Conservation (phyloP, 495 filamentous ascomycete species). For the Penicillium diatomitis region DNA sequence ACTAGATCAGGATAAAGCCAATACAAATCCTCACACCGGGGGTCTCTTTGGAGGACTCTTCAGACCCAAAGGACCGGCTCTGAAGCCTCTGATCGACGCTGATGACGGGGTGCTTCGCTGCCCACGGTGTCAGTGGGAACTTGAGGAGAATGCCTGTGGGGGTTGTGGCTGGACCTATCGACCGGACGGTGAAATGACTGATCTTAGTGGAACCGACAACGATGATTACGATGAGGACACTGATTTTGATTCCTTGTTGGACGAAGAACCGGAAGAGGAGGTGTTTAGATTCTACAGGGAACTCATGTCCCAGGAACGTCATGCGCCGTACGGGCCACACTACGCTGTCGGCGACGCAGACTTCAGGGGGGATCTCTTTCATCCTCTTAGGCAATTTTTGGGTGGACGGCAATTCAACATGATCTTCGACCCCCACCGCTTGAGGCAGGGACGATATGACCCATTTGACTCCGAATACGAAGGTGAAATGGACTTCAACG, state of each 20-base stretch:
- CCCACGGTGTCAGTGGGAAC: constrained; percentile 56
- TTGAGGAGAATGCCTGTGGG: constrained; percentile 45
- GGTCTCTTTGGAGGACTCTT: constrained; percentile 63
- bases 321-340: background rate
- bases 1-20: constrained; percentile 47
- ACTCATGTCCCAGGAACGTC: constrained; percentile 11
- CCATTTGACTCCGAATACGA: background rate
- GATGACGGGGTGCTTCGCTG: constrained; percentile 57
- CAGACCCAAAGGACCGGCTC: constrained; percentile 19
- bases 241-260: constrained; percentile 20
- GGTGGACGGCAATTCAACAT: background rate
- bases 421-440: background rate
- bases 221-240: constrained; percentile 24
- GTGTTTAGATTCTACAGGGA: constrained; percentile 23
- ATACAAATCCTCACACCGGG: constrained; percentile 37
- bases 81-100: constrained; percentile 42
- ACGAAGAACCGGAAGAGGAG: constrained; percentile 30
- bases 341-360: constrained; percentile 3
- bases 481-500: constrained; percentile 20
- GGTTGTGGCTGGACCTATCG: constrained; percentile 41
- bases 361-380: background rate
- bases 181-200: constrained; percentile 30
- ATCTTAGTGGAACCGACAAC: constrained; percentile 21
- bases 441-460: background rate
- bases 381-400: background rate